phyloP scores from a whole-genome alignment of 305 asterid species.

The Withania somnifera region DNA sequence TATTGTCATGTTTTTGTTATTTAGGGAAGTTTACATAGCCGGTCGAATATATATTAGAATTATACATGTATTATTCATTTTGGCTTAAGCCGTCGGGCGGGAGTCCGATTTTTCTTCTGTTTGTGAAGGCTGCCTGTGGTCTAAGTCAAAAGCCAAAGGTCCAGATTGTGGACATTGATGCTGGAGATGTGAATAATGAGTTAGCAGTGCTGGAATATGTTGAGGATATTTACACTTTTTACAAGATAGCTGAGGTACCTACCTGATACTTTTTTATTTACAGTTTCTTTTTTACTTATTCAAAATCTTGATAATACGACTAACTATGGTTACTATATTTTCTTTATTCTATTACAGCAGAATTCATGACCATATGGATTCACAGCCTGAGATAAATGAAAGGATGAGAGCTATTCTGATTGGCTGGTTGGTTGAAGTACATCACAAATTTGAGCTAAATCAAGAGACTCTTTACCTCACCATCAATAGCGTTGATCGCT shows the following conservation, averaged over 20 bases:
- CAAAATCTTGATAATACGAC: background rate
- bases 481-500: conserved; percentile 64
- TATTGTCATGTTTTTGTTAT: background rate
- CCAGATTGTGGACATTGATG: conserved; percentile 58
- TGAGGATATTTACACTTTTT: conserved; percentile 71
- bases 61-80: background rate
- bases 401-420: conserved; percentile 76
- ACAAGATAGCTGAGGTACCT: conserved; percentile 77
- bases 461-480: conserved; percentile 83
- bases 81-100: background rate
- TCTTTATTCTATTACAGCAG: conserved; percentile 17
- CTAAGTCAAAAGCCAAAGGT: conserved; percentile 29
- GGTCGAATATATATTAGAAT: too few species aligned
- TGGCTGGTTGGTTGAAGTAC: conserved; percentile 85
- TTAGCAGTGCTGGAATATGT: conserved; percentile 79
- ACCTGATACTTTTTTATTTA: background rate
- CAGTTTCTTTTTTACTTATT: background rate
- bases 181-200: conserved; percentile 56
- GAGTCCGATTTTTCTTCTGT: background rate
- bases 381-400: conserved; percentile 64
- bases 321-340: background rate
- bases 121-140: conserved; percentile 67
- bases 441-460: conserved; percentile 67
- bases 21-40: background rate
- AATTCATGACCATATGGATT: conserved; percentile 53